Percentiles rank a stretch among this genome's conserved stretches.
phyloP scores from a whole-genome alignment of 164 flowering plant species.

The Houttuynia cordata region DNA sequence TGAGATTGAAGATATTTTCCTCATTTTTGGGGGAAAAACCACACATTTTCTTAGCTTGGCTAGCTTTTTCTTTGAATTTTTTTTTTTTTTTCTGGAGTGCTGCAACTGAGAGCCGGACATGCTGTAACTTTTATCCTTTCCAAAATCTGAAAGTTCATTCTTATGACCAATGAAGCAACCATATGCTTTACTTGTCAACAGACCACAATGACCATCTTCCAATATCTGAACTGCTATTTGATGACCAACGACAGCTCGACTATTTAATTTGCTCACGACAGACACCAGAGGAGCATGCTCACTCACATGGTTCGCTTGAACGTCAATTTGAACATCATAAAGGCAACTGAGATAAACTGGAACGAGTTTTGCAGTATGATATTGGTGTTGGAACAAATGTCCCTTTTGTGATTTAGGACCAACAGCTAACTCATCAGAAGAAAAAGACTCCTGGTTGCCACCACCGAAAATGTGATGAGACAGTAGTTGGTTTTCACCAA shows the following conservation, averaged over 20 bases:
- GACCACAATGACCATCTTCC: conserved; percentile 45
- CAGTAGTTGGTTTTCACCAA: conserved; percentile 3
- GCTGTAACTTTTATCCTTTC: too few relatives aligned
- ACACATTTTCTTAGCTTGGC: conserved; percentile 31
- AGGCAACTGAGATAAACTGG: conserved; percentile 7
- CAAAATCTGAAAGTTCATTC: neutral
- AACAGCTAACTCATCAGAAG: conserved; percentile 10
- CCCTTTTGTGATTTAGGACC: neutral
- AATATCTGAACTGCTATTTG: conserved; percentile 54
- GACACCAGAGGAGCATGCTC: conserved; percentile 73
- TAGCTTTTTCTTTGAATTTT: conserved; percentile 20
- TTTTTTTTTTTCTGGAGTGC: neutral
- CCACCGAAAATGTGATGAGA: conserved; percentile 3
- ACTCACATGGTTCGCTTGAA: conserved; percentile 37
- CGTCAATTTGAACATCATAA: conserved; percentile 55
- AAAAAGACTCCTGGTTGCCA: conserved; percentile 8
- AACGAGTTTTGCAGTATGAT: neutral
- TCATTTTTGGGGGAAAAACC: conserved; percentile 42
- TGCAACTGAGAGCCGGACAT: neutral
- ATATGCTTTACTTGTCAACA: too few relatives aligned
- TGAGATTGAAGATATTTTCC: conserved; percentile 58
- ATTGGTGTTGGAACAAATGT: neutral
- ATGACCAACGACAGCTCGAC: conserved; percentile 73
- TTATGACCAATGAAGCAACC: too few relatives aligned
- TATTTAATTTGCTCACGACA: conserved; percentile 68